These are phyloP conservation scores for Aeminium ludgeri DNA, from an alignment of 495 filamentous ascomycete genomes.

Conservation along the genomic window DNA sequence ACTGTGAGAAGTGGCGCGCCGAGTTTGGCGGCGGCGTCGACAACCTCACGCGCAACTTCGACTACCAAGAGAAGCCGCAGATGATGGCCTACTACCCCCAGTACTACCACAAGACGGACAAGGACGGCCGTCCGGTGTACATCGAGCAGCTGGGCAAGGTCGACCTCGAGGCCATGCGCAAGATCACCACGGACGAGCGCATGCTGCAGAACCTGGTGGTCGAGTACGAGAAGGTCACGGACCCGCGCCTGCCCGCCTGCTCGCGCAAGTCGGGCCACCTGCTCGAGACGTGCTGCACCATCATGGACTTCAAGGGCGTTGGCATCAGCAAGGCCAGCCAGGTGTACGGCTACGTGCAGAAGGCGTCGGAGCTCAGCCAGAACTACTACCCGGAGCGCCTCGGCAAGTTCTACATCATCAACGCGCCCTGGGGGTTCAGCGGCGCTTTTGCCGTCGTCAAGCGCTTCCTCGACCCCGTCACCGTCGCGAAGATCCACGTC, in stretches of 20 bases:
- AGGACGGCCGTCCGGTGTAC: constrained; percentile 92
- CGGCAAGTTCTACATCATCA: constrained; percentile 84
- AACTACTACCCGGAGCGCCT: constrained; percentile 98
- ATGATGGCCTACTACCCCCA: constrained; percentile 92
- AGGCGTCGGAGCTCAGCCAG: constrained; percentile 54
- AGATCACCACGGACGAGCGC: constrained; percentile 79
- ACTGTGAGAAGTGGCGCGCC: constrained; percentile 80
- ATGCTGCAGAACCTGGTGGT: constrained; percentile 92
- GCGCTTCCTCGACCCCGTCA: constrained; percentile 87
- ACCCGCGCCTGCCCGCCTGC: constrained; percentile 87
- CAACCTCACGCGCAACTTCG: constrained; percentile 60
- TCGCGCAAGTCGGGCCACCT: constrained; percentile 78
- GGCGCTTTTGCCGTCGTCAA: constrained; percentile 71
- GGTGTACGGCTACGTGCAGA: constrained; percentile 55
- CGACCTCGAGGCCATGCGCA: constrained; percentile 75
- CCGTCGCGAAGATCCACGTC: constrained; percentile 88
- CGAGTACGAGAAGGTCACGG: constrained; percentile 90
- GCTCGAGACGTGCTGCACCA: constrained; percentile 90
- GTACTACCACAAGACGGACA: constrained; percentile 99
- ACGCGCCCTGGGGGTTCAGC: constrained; percentile 88
- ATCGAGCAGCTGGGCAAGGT: constrained; percentile 93
- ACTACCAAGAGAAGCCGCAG: constrained; percentile 72
- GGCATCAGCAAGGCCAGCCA: constrained; percentile 61
- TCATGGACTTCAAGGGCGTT: constrained; percentile 94
- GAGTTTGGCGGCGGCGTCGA: constrained; percentile 62